Evolutionary conservation across 179 eudicot genomes (phyloP), one percentile per base, ranked within the genome.

Genomic region (Vitellaria paradoxa): DNA sequence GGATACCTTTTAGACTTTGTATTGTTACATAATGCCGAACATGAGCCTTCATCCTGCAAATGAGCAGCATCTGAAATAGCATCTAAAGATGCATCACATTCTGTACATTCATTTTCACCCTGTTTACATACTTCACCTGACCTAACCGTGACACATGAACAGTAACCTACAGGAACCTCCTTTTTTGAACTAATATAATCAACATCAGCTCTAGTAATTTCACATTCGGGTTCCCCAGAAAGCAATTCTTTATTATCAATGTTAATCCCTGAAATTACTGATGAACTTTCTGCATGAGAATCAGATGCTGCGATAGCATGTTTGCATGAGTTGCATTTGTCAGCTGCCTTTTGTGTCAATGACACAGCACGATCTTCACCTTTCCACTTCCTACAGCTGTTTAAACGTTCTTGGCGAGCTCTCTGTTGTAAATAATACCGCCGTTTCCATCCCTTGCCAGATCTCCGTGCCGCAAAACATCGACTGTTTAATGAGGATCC

Each of bases 371-470:
- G 82, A 46, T 87, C 85, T 53, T 86, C 91, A 67, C 42, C 74
- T 78, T 87, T 91, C 92, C 94, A 86, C 77, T 89, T 93, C 76
- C 88, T 89, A 76, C 90, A 88, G 85, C 84, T 83, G 76, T 87
- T 89, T 75, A 89, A 76, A 77, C 91, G 85, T 79, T 93, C 94
- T 86, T 89, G 94, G 53, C 92, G 97, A 89, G 98, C 89, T 86
- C 92, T 85, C 78, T 91, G 93, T 84, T 90, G 95, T 77, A 93
- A 80, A 87, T 88, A 82, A 80, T 90, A 87, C 42, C 90, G 86
- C 57, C 97, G 84, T 78, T 87, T 95, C 99, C 99, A 91, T 66
- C 91, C 85, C 84, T 90, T 90, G 67, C 87, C 84, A 67, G 87
- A 68, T 70, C 85, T 86, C 45, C 95, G 79, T 78, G 88, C 86